Conservation (phyloP, 768 basidiomycete genomes). For the Termitomyces sp. region DNA sequence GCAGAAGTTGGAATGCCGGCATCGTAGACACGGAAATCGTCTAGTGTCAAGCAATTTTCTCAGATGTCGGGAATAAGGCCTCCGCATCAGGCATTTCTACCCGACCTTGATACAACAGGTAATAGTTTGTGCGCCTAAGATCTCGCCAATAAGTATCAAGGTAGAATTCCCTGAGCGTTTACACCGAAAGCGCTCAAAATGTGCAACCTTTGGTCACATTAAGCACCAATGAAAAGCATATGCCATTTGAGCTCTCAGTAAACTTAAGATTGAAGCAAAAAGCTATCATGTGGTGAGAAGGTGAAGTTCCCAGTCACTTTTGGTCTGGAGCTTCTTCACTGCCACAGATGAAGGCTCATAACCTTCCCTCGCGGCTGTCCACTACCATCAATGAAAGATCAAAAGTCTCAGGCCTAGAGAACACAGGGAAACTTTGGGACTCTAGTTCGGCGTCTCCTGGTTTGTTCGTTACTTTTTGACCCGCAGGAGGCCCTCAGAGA, state of each 20-base stretch:
- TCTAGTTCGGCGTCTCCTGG: not conserved
- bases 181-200: not conserved
- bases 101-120: not conserved
- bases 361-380: constrained; percentile 10
- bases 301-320: constrained; percentile 2
- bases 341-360: constrained; percentile 1
- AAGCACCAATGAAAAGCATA: not conserved
- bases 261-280: not conserved
- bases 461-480: not conserved
- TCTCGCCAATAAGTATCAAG: not conserved
- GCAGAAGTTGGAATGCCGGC: not conserved
- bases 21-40: not conserved
- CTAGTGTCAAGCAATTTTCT: not conserved
- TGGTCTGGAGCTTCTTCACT: constrained; percentile 3
- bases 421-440: not conserved
- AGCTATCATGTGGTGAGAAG: not conserved
- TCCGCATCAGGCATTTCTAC: not conserved
- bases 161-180: not conserved
- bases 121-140: not conserved
- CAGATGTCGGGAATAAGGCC: not conserved
- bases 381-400: not conserved
- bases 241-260: not conserved
- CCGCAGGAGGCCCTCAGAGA: not conserved
- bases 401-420: not conserved
- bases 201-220: not conserved